These are phyloP conservation scores for Leccinum variicolor DNA, from an alignment of 768 basidiomycete species.

Conservation along the genomic window DNA sequence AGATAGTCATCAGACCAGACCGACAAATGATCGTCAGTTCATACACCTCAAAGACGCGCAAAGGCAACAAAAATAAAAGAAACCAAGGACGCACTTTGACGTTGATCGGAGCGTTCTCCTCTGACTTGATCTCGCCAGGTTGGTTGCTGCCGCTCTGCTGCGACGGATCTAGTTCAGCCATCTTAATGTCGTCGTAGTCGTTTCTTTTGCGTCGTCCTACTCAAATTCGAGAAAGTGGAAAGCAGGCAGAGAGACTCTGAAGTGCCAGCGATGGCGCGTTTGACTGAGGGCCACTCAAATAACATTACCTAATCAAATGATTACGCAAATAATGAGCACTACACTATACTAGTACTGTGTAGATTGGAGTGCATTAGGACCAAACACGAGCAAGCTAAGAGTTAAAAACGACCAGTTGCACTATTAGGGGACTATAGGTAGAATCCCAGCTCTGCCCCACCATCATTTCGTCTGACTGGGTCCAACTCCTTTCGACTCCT, in stretches of 20 bases:
- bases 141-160: slow-evolving; percentile 25
- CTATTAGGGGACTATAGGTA: too few species aligned
- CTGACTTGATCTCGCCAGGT: slow-evolving; percentile 47
- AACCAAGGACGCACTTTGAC: slow-evolving; percentile 53
- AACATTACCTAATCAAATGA: background rate
- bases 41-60: background rate
- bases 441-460: too few species aligned
- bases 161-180: slow-evolving; percentile 10
- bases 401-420: too few species aligned
- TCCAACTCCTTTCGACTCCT: too few species aligned
- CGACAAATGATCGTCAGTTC: background rate
- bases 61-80: background rate
- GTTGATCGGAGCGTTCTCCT: slow-evolving; percentile 66
- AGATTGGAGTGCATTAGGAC: too few species aligned
- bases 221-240: background rate
- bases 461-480: too few species aligned
- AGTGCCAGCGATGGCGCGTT: background rate
- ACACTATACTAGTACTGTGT: too few species aligned
- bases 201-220: background rate
- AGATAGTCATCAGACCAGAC: background rate
- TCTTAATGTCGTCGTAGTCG: background rate
- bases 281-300: background rate
- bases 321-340: background rate
- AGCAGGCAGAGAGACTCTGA: background rate
- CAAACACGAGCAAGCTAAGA: too few species aligned